Conservation (phyloP, 2,329 filamentous ascomycete genomes). For the Colletotrichum sp. region DNA sequence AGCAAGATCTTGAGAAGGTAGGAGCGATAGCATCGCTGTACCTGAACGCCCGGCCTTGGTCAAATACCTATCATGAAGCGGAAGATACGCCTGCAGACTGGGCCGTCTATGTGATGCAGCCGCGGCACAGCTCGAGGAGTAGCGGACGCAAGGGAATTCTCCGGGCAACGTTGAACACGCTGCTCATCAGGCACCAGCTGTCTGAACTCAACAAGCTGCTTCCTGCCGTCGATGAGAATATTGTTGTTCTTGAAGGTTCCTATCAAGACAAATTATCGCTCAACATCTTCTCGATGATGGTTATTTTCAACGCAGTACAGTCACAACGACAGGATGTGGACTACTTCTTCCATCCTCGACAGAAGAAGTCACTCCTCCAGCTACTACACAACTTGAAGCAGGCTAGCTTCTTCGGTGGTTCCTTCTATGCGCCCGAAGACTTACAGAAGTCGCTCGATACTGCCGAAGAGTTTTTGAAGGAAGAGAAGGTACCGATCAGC, state of each 20-base stretch:
- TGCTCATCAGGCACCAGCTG: conserved; percentile 81
- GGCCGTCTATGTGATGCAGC: conserved; percentile 73
- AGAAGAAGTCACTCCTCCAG: conserved; percentile 67
- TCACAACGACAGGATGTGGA: conserved; percentile 84
- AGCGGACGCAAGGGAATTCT: conserved; percentile 68
- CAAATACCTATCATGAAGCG: conserved; percentile 58
- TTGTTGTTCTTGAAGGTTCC: conserved; percentile 78
- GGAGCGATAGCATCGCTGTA: conserved; percentile 72
- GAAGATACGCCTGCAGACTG: conserved; percentile 70
- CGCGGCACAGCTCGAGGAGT: conserved; percentile 53
- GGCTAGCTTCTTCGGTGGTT: conserved; percentile 84
- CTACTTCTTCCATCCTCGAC: conserved; percentile 85
- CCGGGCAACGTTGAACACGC: conserved; percentile 71
- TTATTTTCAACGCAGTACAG: conserved; percentile 86
- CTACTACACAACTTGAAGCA: conserved; percentile 82
- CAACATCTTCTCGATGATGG: conserved; percentile 84
- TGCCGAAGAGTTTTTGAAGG: conserved; percentile 69
- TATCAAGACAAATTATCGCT: conserved; percentile 84
- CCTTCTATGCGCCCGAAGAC: conserved; percentile 71
- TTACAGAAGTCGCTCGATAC: conserved; percentile 69
- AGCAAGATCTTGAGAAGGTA: conserved; percentile 69
- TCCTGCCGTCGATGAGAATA: conserved; percentile 73
- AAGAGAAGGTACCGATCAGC: conserved; percentile 63
- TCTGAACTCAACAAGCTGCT: conserved; percentile 73
- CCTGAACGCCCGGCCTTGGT: conserved; percentile 80